Evolutionary conservation across 1,284 basidiomycete species (phyloP), one percentile per base, ranked within the genome.

Genomic region (Retiboletus flavoniger): DNA sequence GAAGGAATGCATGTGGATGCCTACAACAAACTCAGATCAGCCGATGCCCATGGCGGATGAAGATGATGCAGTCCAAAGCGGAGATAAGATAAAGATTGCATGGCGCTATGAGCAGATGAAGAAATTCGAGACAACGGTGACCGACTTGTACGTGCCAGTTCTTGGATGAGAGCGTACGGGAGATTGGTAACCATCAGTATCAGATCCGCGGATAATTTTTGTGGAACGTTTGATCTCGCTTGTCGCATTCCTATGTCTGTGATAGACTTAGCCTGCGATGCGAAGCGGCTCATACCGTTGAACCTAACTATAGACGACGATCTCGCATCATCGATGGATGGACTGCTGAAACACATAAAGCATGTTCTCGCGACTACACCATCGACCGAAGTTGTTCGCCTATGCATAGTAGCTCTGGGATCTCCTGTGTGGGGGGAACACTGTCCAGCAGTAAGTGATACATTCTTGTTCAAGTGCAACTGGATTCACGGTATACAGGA

Each of bases 91-190:
- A 59, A 93, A 89, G 74, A 97, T 98, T 64, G 96, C 96, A 36
- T 99, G 96, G 92, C 80, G 96, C 65, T 99, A 99, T 71, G 91
- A 93, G 64, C 80, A 85, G 57, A 90, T 97, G 90, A 91, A 88
- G 73, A 87, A 82, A 72, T 96, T 96, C 71, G 85, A 91, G 73
- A 97, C 94, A 1, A 94, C 91, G 1, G 85, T 96, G 28, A 62
- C 69, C 51, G 68, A 71, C 60, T 70, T 73, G 79, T 83, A 79
- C 69, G 83, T 79, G 60, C 14, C 19, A 67, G 67, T 70, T 50
- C 35, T 38, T 40, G 16, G 16, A 50, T 39, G 44, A 32, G 58
- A 50, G 19, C 13, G 51, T 35, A 38, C 10, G 42, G 45, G 42
- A 32, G 55, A 51, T 57, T 32, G 43, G 55, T 52, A 53, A 64